These are phyloP conservation scores for Blastocystis sp. DNA, from an alignment of 352 stramenopile species.

Conservation along the genomic window DNA sequence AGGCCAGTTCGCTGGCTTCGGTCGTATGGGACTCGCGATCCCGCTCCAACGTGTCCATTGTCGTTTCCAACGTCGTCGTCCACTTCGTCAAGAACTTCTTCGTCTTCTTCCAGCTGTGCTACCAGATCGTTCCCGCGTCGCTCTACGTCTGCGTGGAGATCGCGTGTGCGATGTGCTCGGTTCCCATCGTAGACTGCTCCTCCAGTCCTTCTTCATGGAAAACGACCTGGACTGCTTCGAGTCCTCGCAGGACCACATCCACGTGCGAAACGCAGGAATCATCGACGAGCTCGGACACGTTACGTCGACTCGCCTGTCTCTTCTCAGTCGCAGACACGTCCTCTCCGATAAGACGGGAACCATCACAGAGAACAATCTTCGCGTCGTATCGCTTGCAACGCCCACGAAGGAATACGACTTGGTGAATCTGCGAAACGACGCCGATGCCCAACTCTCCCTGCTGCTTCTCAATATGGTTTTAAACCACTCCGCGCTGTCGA, in stretches of 20 bases:
- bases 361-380: slow-evolving; percentile 55
- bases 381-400: neutral
- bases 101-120: slow-evolving; percentile 44
- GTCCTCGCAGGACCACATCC: slow-evolving; percentile 7
- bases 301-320: neutral
- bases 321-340: slow-evolving; percentile 23
- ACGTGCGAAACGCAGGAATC: slow-evolving; percentile 37
- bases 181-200: neutral
- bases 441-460: neutral
- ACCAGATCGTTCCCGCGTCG: slow-evolving; percentile 48
- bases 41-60: neutral
- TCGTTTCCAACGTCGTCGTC: neutral
- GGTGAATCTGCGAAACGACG: neutral
- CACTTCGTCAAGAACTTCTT: slow-evolving; percentile 47
- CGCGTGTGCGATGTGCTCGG: neutral
- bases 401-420: neutral
- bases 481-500: slow-evolving; percentile 41
- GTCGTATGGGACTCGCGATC: neutral
- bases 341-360: slow-evolving; percentile 57
- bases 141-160: slow-evolving; percentile 52
- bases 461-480: slow-evolving; percentile 40
- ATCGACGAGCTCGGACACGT: slow-evolving; percentile 38
- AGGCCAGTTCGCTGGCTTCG: slow-evolving; percentile 14
- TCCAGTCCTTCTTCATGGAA: slow-evolving; percentile 51
- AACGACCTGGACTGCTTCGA: slow-evolving; percentile 45